These are phyloP conservation scores for Penicillium italicum DNA, from an alignment of 2,329 filamentous ascomycete species.

Conservation along the genomic window DNA sequence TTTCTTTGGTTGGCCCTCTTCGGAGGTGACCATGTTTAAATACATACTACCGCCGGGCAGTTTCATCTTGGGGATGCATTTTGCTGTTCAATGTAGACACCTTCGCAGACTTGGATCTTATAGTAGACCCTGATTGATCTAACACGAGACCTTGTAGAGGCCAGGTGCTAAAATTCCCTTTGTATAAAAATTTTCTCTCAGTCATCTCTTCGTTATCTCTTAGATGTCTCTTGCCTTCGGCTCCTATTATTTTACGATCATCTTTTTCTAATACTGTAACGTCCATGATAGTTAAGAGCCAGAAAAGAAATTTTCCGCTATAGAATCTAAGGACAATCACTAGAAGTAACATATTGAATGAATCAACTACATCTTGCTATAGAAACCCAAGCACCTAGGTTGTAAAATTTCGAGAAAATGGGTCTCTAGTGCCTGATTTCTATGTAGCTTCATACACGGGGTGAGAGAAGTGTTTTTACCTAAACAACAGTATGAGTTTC, in stretches of 20 bases:
- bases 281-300: not conserved
- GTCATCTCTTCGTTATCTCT: no score
- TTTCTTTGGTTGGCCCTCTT: not conserved
- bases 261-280: not conserved
- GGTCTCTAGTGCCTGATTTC: not conserved
- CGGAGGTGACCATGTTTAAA: not conserved
- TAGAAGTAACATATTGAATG: slow-evolving; percentile 1
- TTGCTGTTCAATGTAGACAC: not conserved
- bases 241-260: not conserved
- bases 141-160: not conserved
- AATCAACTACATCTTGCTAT: not conserved
- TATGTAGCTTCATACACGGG: not conserved
- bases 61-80: not conserved
- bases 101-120: not conserved
- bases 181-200: no score
- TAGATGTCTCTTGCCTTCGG: no score
- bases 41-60: not conserved
- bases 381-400: not conserved
- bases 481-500: no score
- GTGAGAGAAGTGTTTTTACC: not conserved
- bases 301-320: not conserved
- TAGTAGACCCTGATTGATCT: not conserved
- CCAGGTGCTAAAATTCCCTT: not conserved
- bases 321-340: slow-evolving; percentile 1
- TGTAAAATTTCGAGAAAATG: not conserved